Base-by-base conservation (phyloP, 805 yeast genomes). In the Candida wancherniae region DNA sequence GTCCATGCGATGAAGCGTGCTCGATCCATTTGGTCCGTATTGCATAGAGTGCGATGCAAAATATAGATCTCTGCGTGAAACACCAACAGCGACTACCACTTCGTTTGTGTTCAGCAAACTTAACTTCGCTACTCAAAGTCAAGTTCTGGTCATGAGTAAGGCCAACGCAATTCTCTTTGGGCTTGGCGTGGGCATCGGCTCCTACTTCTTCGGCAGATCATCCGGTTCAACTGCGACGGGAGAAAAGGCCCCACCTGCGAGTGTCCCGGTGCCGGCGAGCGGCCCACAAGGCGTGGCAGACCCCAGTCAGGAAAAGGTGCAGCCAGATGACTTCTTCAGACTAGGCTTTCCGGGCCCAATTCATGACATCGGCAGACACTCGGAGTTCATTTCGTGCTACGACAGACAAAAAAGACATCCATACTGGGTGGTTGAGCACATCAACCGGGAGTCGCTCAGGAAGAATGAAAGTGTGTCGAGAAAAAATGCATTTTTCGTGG, bases 291-390 rank as follows among this genome's bases (percentile, higher is more conserved):
- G 30, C n/a, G n/a, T n/a, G n/a, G n/a, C n/a, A n/a, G n/a, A n/a
- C n/a, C n/a, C n/a, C n/a, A n/a, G n/a, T n/a, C n/a, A n/a, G n/a
- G n/a, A n/a, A n/a, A n/a, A n/a, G 4, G 74, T 85, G 4, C 69
- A 75, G 37, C 98, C 97, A 0, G 71, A 75, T 14, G 94, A 67
- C 5, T 87, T 83, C 61, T 88, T 87, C 66, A 78, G 80, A 47
- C 88, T 84, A 53, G 98, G 98, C 3, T 86, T 84, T 50, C 98
- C 97, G 0, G 95, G 96, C 2, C 97, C 97, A 0, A 71, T 84
- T 19, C 94, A 86, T 55, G 98, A 92, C 52, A 58, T 90, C 36
- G 75, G 76, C 34, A 73, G 66, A 8, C 69, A 85, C 39, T 66
- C 69, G 34, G 96, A 87, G 59, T 92, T 81, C 55, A 73, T 90